These are phyloP conservation scores for Sugiyamaella novakii DNA, from an alignment of 1,139 yeast genomes.

Conservation along the genomic window DNA sequence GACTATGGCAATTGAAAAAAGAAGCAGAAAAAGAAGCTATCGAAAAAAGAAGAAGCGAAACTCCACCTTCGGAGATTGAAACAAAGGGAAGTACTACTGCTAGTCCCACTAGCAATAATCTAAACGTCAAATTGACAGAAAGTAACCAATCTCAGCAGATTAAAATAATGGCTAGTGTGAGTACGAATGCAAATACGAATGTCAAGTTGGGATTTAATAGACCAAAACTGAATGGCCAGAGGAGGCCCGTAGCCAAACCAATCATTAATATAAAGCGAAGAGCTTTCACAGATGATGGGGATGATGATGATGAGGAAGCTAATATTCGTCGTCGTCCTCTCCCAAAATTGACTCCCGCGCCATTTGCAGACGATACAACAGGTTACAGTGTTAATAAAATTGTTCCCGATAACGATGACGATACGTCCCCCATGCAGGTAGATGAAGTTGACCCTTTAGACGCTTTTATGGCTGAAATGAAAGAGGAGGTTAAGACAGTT, in stretches of 20 bases:
- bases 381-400: not conserved
- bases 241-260: not conserved
- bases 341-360: constrained; percentile 1
- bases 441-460: constrained; percentile 47
- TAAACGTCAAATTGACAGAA: constrained; percentile 10
- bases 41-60: constrained; percentile 3
- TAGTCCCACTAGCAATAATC: not conserved
- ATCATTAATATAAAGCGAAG: not conserved
- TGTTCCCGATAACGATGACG: not conserved
- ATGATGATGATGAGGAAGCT: constrained; percentile 18
- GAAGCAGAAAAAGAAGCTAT: constrained; percentile 41
- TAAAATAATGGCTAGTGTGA: too few species aligned
- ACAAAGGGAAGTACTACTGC: constrained; percentile 15
- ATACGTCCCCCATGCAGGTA: constrained; percentile 9
- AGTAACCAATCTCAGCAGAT: constrained; percentile 2
- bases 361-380: too few species aligned
- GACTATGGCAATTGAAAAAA: constrained; percentile 45
- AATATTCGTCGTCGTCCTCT: constrained; percentile 7
- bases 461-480: constrained; percentile 41
- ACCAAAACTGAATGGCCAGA: not conserved
- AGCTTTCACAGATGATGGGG: constrained; percentile 23
- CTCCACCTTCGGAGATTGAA: constrained; percentile 7
- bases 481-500: constrained; percentile 21
- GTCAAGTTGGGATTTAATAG: constrained; percentile 1
- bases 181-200: not conserved